Evolutionary conservation across 2,329 filamentous ascomycete genomes (phyloP).

Genomic region (Leptoxyphium fumago): DNA sequence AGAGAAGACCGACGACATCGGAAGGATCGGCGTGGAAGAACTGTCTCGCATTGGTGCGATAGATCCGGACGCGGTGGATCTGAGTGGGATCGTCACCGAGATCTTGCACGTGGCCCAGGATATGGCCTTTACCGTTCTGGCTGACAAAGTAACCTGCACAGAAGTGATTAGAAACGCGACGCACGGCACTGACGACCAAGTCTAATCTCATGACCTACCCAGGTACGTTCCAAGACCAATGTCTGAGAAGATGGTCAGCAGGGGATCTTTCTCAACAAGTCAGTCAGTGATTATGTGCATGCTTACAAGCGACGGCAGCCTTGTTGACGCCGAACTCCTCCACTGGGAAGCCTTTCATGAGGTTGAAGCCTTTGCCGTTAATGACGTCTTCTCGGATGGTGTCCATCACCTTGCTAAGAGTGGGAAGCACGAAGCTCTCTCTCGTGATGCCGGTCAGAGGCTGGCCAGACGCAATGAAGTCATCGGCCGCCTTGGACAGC

Average conservation of each 20-base stretch:
- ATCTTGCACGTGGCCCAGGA: conserved; percentile 77
- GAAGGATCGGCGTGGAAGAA: conserved; percentile 77
- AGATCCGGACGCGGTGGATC: conserved; percentile 80
- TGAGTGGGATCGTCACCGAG: conserved; percentile 66
- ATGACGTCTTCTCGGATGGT: background rate
- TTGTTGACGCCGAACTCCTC: conserved; percentile 7
- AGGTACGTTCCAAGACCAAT: conserved; percentile 67
- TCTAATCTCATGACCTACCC: conserved; percentile 17
- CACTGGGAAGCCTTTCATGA: conserved; percentile 1
- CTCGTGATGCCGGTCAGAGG: conserved; percentile 59
- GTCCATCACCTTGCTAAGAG: background rate
- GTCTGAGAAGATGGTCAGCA: conserved; percentile 30
- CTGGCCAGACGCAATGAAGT: conserved; percentile 48
- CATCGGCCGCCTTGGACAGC: conserved; percentile 50
- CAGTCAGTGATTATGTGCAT: background rate
- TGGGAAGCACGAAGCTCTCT: conserved; percentile 17
- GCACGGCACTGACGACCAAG: no score
- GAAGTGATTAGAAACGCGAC: background rate
- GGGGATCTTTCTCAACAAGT: background rate
- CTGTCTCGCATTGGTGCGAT: conserved; percentile 72
- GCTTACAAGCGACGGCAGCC: background rate
- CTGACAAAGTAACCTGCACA: conserved; percentile 67
- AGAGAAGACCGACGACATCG: conserved; percentile 72
- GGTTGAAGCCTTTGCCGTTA: background rate
- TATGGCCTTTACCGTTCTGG: conserved; percentile 59